A percentile compares a stretch with the other conserved stretches of the same genome.
These are phyloP conservation scores for Neofusicoccum parvum DNA, from an alignment of 2,329 filamentous ascomycete species.

Conservation along the genomic window DNA sequence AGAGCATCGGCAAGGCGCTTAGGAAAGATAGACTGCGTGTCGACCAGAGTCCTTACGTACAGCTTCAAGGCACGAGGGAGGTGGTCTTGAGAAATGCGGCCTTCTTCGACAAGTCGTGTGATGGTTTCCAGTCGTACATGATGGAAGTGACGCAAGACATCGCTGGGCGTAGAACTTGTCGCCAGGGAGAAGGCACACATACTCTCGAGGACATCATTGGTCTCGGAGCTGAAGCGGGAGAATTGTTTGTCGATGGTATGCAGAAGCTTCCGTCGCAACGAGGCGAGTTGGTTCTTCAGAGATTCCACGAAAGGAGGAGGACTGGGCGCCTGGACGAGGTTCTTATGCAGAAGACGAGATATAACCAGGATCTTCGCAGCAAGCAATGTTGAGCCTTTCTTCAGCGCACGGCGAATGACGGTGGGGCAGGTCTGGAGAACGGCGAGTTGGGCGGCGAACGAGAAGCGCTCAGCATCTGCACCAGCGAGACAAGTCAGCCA, in stretches of 20 bases:
- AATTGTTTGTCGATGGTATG: conserved; percentile 62
- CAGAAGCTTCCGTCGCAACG: conserved; percentile 65
- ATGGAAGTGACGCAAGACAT: conserved; percentile 78
- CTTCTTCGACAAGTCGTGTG: conserved; percentile 59
- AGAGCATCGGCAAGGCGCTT: conserved; percentile 71
- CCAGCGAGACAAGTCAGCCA: background rate
- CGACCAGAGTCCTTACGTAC: conserved; percentile 75
- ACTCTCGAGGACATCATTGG: conserved; percentile 64
- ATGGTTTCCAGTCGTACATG: conserved; percentile 72
- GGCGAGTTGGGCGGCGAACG: conserved; percentile 58
- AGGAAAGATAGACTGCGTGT: conserved; percentile 76
- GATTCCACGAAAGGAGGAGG: conserved; percentile 60
- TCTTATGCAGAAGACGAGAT: conserved; percentile 73
- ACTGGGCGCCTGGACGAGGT: conserved; percentile 58
- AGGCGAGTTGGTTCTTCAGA: conserved; percentile 64
- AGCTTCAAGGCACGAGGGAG: conserved; percentile 69
- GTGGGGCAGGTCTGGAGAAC: conserved; percentile 60
- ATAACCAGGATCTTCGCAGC: conserved; percentile 70
- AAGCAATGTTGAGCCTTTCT: conserved; percentile 53
- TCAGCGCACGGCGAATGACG: conserved; percentile 56
- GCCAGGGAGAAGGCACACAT: conserved; percentile 81
- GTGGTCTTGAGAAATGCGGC: conserved; percentile 49
- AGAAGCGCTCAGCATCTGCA: conserved; percentile 46
- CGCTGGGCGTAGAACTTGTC: conserved; percentile 76
- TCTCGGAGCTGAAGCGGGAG: conserved; percentile 40